Conservation (phyloP, 1,284 basidiomycete genomes). For the Fistulina hepatica region DNA sequence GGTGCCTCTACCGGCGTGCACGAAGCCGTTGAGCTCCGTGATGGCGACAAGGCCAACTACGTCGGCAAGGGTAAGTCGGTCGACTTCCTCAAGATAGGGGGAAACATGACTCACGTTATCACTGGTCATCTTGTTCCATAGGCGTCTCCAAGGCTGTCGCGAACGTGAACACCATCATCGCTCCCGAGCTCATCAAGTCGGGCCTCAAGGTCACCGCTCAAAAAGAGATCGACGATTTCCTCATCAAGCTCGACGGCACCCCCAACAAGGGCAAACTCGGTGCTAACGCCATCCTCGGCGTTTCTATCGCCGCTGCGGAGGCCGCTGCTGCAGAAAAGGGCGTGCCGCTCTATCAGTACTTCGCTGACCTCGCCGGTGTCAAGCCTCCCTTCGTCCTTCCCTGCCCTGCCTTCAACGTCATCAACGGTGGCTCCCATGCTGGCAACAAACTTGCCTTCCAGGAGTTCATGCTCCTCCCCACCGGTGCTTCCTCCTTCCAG, state of each 20-base stretch:
- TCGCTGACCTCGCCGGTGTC: constrained; percentile 91
- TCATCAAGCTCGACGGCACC: constrained; percentile 97
- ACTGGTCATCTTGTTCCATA: constrained; percentile 21
- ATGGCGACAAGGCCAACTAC: constrained; percentile 88
- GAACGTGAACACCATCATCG: constrained; percentile 93
- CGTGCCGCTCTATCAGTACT: constrained; percentile 93
- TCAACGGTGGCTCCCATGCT: constrained; percentile 99
- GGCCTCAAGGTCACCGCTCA: constrained; percentile 84
- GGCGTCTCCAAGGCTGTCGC: constrained; percentile 90
- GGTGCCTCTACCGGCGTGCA: constrained; percentile 98
- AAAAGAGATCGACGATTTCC: constrained; percentile 95
- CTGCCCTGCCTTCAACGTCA: constrained; percentile 94
- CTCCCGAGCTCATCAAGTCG: constrained; percentile 81
- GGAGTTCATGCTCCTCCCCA: constrained; percentile 99
- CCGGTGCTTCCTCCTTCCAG: constrained; percentile 83
- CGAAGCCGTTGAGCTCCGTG: constrained; percentile 98
- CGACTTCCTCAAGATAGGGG: constrained; percentile 9
- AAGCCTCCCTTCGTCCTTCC: constrained; percentile 91
- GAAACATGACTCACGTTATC: constrained; percentile 7
- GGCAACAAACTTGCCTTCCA: constrained; percentile 99
- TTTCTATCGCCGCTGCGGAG: constrained; percentile 92
- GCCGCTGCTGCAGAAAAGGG: constrained; percentile 93
- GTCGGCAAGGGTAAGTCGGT: constrained; percentile 87
- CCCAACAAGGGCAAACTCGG: constrained; percentile 99
- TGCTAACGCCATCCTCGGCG: constrained; percentile 98